Evolutionary conservation across 2,329 filamentous ascomycete genomes (phyloP), one percentile per base, ranked within the genome.

Genomic region (Ophiostoma novo-ulmi): DNA sequence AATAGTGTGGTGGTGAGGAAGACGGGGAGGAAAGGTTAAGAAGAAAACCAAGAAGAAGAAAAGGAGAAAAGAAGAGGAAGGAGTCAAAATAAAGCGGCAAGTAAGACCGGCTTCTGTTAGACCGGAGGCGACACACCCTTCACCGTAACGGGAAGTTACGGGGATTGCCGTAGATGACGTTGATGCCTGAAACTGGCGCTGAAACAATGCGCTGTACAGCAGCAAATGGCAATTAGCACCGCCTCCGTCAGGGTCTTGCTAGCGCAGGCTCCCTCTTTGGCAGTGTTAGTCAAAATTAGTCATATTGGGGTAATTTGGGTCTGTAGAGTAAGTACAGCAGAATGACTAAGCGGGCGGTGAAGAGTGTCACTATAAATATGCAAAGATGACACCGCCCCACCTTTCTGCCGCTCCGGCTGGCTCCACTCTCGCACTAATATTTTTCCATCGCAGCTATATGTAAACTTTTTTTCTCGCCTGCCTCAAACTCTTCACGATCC

Each of bases 161-260:
- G 69, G 52, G n/a, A 68, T 70, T 10, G 67, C 61, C 70, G 71
- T 36, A 41, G 14, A 72, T 72, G 71, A 70, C 71, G 71, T 72
- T 61, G 71, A 39, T 70, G 69, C 71, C 71, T 72, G 66, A 65
- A 41, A 13, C 65, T 31, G 69, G 36, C 66, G 36, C 38, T 58
- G 26, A 31, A 58, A 38, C 63, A 39, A 35, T 20, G 52, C 26
- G 20, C 31, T 63, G 31, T 38, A 67, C 35, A 38, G 69, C 52
- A 38, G 22, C 52, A 22, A 1, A 10, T 17, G 5, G 39, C 44
- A 52, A 6, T 7, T 17, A 20, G 20, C 44, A 20, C 5, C 17
- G 44, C 44, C 17, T 14, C 58, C 4, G 11, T 8, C 22, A 36
- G 58, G 58, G 58, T 63, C 63, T n/a, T 22, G 10, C 67, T 61